phyloP scores from a whole-genome alignment of 176 grass and related monocot species.

The Panicum miliaceum region DNA sequence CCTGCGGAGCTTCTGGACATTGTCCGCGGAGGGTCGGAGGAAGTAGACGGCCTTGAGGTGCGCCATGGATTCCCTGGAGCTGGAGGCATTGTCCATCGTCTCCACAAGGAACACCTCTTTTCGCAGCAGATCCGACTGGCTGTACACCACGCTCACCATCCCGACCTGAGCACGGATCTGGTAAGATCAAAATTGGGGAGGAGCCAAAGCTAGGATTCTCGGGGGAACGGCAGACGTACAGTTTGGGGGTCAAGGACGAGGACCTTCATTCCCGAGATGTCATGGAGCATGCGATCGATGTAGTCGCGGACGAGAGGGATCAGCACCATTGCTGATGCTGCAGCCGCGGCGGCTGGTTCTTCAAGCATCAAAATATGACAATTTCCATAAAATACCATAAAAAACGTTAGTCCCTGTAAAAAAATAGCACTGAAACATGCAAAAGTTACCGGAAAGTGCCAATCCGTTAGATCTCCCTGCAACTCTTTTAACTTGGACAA shows the following conservation, averaged over 20 bases:
- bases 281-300: constrained; percentile 94
- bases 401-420: too few species aligned
- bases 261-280: constrained; percentile 95
- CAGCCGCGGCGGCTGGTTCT: neutral
- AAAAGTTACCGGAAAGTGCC: too few species aligned
- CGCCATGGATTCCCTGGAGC: constrained; percentile 83
- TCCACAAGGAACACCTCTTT: constrained; percentile 98
- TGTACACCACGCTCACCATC: constrained; percentile 96
- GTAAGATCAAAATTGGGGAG: constrained; percentile 24
- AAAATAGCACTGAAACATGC: too few species aligned
- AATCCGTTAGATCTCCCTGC: too few species aligned
- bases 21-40: constrained; percentile 78
- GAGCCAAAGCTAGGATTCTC: constrained; percentile 9
- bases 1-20: constrained; percentile 88
- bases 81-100: constrained; percentile 83
- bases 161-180: constrained; percentile 60
- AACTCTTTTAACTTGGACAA: too few species aligned
- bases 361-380: neutral
- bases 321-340: constrained; percentile 58
- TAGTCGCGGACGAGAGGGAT: constrained; percentile 82
- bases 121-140: constrained; percentile 87
- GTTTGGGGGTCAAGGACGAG: constrained; percentile 85
- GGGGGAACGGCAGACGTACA: constrained; percentile 44
- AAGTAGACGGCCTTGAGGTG: constrained; percentile 97
- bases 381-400: too few species aligned